Evolutionary conservation across 176 grass and related monocot genomes (phyloP).

Genomic region (Otatea glauca): DNA sequence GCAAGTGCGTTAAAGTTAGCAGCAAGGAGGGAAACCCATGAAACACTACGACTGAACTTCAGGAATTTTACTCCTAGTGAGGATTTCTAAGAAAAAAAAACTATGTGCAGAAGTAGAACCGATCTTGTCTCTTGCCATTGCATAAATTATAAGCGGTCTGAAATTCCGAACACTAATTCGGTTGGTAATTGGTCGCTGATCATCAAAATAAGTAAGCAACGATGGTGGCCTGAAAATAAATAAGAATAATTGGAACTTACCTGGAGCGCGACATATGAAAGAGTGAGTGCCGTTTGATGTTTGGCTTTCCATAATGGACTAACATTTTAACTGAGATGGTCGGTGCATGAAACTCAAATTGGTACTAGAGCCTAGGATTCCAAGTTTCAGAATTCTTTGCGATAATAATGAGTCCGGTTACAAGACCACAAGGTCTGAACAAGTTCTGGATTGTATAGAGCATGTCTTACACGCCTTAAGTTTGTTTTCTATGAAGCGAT

Average conservation of each 20-base stretch:
- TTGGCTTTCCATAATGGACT: neutral
- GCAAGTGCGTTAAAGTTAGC: neutral
- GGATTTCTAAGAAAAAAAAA: conserved; percentile 32
- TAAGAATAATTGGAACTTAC: neutral
- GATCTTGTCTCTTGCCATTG: neutral
- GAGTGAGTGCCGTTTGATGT: neutral
- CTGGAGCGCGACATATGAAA: neutral
- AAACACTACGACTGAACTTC: conserved; percentile 4
- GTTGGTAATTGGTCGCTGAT: conserved; percentile 19
- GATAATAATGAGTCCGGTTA: neutral
- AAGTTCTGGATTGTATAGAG: too few species aligned
- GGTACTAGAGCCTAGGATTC: neutral
- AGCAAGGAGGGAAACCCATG: neutral
- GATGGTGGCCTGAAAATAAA: neutral
- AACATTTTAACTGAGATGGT: neutral
- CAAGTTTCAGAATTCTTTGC: neutral
- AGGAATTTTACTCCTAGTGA: neutral
- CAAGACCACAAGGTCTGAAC: neutral
- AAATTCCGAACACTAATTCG: conserved; percentile 7
- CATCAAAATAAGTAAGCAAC: conserved; percentile 10
- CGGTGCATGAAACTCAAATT: neutral
- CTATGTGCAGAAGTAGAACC: neutral
- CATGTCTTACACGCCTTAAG: too few species aligned
- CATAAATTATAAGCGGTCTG: conserved; percentile 20
- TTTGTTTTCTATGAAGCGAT: neutral